Conservation (phyloP, 257 asterid genomes). For the Rubia yunnanensis region DNA sequence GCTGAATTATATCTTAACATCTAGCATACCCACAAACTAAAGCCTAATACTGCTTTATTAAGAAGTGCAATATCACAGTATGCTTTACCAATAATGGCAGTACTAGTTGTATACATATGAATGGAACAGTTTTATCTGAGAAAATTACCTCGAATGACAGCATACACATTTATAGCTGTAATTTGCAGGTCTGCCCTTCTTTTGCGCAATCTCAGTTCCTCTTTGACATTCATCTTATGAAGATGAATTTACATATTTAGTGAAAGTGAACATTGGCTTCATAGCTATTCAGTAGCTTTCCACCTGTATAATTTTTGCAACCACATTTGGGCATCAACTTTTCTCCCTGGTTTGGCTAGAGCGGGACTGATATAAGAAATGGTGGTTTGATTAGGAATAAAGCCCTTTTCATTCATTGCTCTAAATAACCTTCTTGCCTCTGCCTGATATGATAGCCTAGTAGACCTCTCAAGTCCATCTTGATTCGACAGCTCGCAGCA, state of each 20-base stretch:
- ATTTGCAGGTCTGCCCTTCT: not conserved
- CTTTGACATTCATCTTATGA: not conserved
- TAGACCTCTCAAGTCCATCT: slow-evolving; percentile 31
- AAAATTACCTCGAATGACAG: not conserved
- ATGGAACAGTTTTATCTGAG: not conserved
- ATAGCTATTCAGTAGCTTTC: slow-evolving; percentile 25
- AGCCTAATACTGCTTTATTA: not conserved
- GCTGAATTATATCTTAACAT: not conserved
- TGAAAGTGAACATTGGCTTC: not conserved
- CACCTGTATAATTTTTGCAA: slow-evolving; percentile 46
- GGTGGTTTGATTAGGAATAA: slow-evolving; percentile 57
- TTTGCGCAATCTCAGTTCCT: not conserved
- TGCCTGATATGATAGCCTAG: slow-evolving; percentile 36
- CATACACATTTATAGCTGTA: not conserved
- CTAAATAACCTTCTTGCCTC: slow-evolving; percentile 61
- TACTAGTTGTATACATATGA: not conserved
- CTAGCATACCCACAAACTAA: not conserved
- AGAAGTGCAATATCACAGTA: not conserved
- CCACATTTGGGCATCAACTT: slow-evolving; percentile 53
- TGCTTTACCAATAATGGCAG: not conserved
- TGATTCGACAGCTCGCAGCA: slow-evolving; percentile 63
- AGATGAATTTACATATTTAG: not conserved
- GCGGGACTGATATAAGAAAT: slow-evolving; percentile 46
- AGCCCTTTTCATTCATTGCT: slow-evolving; percentile 65
- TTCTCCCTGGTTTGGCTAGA: slow-evolving; percentile 70